Conservation (phyloP, 495 filamentous ascomycete genomes). For the Neurospora terricola region DNA sequence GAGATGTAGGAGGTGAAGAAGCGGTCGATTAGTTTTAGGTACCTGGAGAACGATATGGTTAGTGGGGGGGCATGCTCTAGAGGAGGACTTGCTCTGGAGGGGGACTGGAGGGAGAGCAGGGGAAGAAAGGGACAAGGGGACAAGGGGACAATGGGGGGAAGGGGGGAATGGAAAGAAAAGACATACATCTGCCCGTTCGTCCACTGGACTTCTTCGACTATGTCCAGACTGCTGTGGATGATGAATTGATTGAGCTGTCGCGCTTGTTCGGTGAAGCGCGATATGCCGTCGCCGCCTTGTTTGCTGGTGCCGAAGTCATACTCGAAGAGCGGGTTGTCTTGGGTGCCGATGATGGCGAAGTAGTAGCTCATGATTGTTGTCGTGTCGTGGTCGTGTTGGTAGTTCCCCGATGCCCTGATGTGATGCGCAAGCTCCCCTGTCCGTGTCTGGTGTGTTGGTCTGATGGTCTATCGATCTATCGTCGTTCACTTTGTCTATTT, state of each 20-base stretch:
- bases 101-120: neutral
- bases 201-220: constrained; percentile 95
- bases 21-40: constrained; percentile 89
- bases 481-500: neutral
- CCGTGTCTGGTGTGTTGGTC: neutral
- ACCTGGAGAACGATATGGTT: constrained; percentile 47
- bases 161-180: neutral
- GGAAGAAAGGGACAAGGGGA: neutral
- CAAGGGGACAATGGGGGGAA: neutral
- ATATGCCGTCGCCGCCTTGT: constrained; percentile 80
- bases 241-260: constrained; percentile 96
- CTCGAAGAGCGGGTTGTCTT: constrained; percentile 91
- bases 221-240: constrained; percentile 82
- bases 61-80: too few relatives aligned
- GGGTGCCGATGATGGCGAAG: constrained; percentile 88
- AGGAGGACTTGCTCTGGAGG: too few relatives aligned
- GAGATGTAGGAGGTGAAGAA: constrained; percentile 87
- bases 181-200: constrained; percentile 63
- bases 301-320: constrained; percentile 94
- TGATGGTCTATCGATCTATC: neutral
- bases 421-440: neutral
- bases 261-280: constrained; percentile 76
- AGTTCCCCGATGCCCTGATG: neutral
- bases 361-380: constrained; percentile 73
- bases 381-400: neutral